Percentiles rank a stretch among this genome's conserved stretches.
Evolutionary conservation across 805 yeast species (phyloP).

Genomic region (Suhomyces xylopsoci): DNA sequence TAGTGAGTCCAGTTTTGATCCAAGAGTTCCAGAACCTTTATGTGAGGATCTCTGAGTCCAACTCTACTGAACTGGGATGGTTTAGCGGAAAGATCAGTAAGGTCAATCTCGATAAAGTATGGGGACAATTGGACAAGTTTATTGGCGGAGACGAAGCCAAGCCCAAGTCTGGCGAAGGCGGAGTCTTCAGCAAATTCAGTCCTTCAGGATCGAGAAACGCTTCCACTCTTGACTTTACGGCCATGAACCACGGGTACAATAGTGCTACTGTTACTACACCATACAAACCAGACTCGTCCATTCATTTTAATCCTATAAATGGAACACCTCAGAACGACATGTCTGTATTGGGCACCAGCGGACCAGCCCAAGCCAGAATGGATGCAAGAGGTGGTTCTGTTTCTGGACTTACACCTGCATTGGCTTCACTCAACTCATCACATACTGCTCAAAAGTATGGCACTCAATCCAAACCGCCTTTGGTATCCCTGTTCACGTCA

Average conservation of each 20-base stretch:
- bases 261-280: slow-evolving; percentile 3
- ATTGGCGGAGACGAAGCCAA: slow-evolving; percentile 73
- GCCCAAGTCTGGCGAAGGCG: slow-evolving; percentile 39
- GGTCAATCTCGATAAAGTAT: slow-evolving; percentile 73
- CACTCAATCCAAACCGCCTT: not conserved
- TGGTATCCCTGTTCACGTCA: not conserved
- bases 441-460: slow-evolving; percentile 5
- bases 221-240: slow-evolving; percentile 36
- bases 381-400: slow-evolving; percentile 4
- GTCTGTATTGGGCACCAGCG: slow-evolving; percentile 6
- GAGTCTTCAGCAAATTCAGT: slow-evolving; percentile 68
- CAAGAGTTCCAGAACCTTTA: slow-evolving; percentile 36
- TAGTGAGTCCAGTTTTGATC: slow-evolving; percentile 19
- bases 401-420: slow-evolving; percentile 1
- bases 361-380: slow-evolving; percentile 10
- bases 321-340: not conserved
- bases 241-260: slow-evolving; percentile 5
- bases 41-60: slow-evolving; percentile 46
- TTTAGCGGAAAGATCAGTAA: slow-evolving; percentile 53
- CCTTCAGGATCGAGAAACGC: slow-evolving; percentile 62
- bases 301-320: not conserved
- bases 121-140: slow-evolving; percentile 88
- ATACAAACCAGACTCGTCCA: slow-evolving; percentile 1
- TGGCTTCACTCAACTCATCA: slow-evolving; percentile 5
- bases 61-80: slow-evolving; percentile 61